Evolutionary conservation across 2,329 filamentous ascomycete genomes (phyloP).

Genomic region (Trematosphaeria pertusa): DNA sequence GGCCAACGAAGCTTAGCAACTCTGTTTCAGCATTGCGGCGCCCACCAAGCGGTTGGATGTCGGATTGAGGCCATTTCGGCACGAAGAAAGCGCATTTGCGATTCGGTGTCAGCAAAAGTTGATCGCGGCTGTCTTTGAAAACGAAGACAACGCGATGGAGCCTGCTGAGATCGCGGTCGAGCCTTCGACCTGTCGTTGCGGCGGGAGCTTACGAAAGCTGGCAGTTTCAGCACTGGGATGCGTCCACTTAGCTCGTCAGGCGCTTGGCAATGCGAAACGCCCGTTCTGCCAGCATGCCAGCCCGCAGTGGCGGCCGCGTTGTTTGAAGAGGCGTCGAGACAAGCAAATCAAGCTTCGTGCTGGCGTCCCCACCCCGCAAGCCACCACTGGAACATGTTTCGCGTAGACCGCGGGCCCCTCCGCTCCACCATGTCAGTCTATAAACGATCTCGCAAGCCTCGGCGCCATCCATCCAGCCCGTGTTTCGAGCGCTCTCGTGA

Average conservation of each 20-base stretch:
- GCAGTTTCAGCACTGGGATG: conserved; percentile 18
- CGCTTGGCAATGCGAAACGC: conserved; percentile 23
- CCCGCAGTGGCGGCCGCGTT: conserved; percentile 11
- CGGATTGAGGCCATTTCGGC: background rate
- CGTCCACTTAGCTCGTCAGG: conserved; percentile 12
- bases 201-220: conserved; percentile 10
- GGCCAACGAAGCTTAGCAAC: conserved; percentile 24
- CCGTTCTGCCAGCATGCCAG: background rate
- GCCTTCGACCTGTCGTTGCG: no score
- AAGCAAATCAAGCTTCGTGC: conserved; percentile 40
- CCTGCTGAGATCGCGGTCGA: no score
- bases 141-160: no score
- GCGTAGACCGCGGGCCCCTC: conserved; percentile 5
- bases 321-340: conserved; percentile 26
- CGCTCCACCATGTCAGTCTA: background rate
- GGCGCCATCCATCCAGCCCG: background rate
- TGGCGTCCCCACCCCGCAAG: conserved; percentile 9
- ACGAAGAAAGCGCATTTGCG: background rate
- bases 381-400: conserved; percentile 21
- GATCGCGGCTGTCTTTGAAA: no score
- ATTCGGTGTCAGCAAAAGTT: background rate
- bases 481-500: conserved; percentile 14
- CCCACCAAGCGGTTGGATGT: background rate
- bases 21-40: conserved; percentile 30
- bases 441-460: conserved; percentile 11